Percentiles rank a stretch among this genome's conserved stretches.
Conservation (phyloP, 116 monocot species). For the Papilionanthe hybrid region DNA sequence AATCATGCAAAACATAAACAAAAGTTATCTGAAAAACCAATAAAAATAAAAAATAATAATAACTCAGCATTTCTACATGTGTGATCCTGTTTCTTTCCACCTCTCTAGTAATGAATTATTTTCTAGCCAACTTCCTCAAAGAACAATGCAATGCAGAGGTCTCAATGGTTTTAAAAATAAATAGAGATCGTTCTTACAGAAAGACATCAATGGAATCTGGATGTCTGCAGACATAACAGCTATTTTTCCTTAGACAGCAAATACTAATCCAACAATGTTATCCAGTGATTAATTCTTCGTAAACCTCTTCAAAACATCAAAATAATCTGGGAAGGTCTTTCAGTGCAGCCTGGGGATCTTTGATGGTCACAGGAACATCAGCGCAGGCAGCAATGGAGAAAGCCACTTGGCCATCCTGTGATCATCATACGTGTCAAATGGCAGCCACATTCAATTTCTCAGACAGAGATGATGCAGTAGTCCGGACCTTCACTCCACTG, state of each 20-base stretch:
- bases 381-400: conserved; percentile 92
- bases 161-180: background rate
- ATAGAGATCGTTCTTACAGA: background rate
- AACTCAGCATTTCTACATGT: too few relatives aligned
- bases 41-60: too few relatives aligned
- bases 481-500: conserved; percentile 93
- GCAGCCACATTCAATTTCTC: conserved; percentile 68
- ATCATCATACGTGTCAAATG: conserved; percentile 93
- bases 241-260: too few relatives aligned
- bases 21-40: too few relatives aligned
- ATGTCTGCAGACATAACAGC: too few relatives aligned
- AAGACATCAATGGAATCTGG: too few relatives aligned
- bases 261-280: too few relatives aligned
- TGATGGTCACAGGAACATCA: conserved; percentile 84
- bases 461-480: conserved; percentile 78
- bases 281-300: conserved; percentile 36
- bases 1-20: too few relatives aligned
- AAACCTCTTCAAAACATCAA: conserved; percentile 72
- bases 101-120: too few relatives aligned
- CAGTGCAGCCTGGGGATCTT: conserved; percentile 91
- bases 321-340: conserved; percentile 97
- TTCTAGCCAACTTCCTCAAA: too few relatives aligned
- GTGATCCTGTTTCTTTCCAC: too few relatives aligned
- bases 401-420: conserved; percentile 99
- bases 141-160: too few relatives aligned